These are phyloP conservation scores for Aulographum hederae DNA, from an alignment of 2,329 filamentous ascomycete genomes.

Conservation along the genomic window DNA sequence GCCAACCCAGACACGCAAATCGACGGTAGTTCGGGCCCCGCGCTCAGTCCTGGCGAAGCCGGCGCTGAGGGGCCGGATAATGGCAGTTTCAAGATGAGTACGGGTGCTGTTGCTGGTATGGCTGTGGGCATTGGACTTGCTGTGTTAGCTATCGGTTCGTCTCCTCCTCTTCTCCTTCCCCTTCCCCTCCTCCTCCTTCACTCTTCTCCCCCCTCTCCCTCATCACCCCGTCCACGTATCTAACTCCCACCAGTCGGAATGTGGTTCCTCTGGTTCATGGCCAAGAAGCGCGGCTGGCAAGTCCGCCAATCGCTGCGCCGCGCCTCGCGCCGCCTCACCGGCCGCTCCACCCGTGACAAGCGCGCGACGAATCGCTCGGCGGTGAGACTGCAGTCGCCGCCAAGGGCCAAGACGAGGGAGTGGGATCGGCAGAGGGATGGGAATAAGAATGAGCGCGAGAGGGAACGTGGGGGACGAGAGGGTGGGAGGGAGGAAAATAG, in stretches of 20 bases:
- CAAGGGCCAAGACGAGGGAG: neutral
- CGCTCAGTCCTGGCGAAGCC: conserved; percentile 22
- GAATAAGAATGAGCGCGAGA: neutral
- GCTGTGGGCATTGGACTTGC: conserved; percentile 45
- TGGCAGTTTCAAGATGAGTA: conserved; percentile 44
- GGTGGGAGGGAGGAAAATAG: neutral
- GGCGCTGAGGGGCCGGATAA: conserved; percentile 48
- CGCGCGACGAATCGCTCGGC: neutral
- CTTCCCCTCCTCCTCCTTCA: conserved; percentile 1
- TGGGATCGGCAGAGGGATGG: neutral
- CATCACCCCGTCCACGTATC: neutral
- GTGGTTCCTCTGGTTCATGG: conserved; percentile 50
- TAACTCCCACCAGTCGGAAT: conserved; percentile 1
- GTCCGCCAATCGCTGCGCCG: conserved; percentile 52
- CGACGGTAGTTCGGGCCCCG: no score
- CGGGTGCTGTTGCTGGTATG: conserved; percentile 55
- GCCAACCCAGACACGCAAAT: no score
- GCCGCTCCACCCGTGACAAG: conserved; percentile 10
- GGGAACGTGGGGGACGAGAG: neutral
- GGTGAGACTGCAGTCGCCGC: neutral
- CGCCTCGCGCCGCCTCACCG: conserved; percentile 33
- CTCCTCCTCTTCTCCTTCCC: conserved; percentile 4
- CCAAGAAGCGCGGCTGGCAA: conserved; percentile 75
- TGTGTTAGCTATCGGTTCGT: conserved; percentile 42
- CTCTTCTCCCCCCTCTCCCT: neutral